phyloP scores from a whole-genome alignment of 306 rosid species.

The Cicer chorassanicum region DNA sequence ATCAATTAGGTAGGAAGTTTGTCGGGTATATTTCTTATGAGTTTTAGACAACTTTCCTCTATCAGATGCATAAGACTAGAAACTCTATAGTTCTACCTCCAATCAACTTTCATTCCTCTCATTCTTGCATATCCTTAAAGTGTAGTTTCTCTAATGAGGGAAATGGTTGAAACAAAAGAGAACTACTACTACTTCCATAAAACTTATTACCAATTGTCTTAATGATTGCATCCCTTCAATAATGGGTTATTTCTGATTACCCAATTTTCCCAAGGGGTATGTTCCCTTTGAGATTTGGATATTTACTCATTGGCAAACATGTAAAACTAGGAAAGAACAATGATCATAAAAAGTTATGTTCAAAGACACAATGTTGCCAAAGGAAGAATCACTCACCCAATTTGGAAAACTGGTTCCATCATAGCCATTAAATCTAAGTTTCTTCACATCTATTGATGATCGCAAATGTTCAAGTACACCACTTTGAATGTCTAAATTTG shows the following conservation, averaged over 20 bases:
- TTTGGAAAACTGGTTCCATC: slow-evolving; percentile 4
- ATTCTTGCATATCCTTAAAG: background rate
- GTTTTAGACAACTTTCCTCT: background rate
- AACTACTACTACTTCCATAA: background rate
- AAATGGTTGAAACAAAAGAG: slow-evolving; percentile 22
- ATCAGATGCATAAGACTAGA: background rate
- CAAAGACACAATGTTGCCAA: too few relatives aligned
- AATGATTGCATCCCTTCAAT: background rate
- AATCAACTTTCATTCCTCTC: slow-evolving; percentile 17
- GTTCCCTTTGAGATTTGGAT: too few relatives aligned
- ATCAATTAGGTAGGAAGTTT: background rate
- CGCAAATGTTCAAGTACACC: slow-evolving; percentile 23
- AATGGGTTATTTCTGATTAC: slow-evolving; percentile 4
- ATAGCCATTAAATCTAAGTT: background rate
- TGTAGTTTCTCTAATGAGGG: slow-evolving; percentile 8
- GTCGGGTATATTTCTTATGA: background rate
- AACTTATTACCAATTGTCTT: slow-evolving; percentile 4
- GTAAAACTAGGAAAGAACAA: too few relatives aligned
- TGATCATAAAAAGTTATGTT: too few relatives aligned
- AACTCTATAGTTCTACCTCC: background rate
- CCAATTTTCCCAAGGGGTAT: background rate
- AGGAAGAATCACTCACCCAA: background rate
- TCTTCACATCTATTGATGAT: slow-evolving; percentile 14
- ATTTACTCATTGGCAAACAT: too few relatives aligned
- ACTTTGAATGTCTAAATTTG: background rate